Evolutionary conservation across 352 stramenopile species (phyloP).

Genomic region (Phytophthora pisi): DNA sequence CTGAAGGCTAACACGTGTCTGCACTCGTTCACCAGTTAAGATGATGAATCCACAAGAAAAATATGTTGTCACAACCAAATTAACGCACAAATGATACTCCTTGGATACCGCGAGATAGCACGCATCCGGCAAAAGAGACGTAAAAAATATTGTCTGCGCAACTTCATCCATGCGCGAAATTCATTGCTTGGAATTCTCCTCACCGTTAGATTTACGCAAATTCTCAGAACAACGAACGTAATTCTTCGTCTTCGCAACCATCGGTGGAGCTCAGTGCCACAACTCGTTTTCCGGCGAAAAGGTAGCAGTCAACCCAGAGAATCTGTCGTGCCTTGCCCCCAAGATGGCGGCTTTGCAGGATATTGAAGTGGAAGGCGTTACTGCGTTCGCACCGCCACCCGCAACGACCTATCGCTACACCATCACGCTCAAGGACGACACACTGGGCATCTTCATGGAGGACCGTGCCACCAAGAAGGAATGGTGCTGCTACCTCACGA

Average conservation of each 20-base stretch:
- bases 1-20: background rate
- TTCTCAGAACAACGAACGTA: no score
- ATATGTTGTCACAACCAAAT: no score
- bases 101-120: no score
- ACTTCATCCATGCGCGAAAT: no score
- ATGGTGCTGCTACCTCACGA: no score
- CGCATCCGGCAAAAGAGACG: no score
- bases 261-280: background rate
- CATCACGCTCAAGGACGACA: background rate
- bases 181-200: no score
- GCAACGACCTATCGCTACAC: conserved; percentile 15
- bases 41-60: no score
- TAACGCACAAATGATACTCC: no score
- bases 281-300: background rate
- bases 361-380: conserved; percentile 17
- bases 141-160: no score
- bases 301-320: background rate
- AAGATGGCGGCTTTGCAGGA: conserved; percentile 6
- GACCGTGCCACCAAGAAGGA: background rate
- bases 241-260: no score
- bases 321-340: background rate
- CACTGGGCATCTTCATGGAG: background rate
- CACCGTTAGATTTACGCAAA: background rate
- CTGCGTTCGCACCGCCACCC: conserved; percentile 3
- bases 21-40: no score